Conservation (phyloP, 805 yeast genomes). For the Wickerhamomyces bovis region DNA sequence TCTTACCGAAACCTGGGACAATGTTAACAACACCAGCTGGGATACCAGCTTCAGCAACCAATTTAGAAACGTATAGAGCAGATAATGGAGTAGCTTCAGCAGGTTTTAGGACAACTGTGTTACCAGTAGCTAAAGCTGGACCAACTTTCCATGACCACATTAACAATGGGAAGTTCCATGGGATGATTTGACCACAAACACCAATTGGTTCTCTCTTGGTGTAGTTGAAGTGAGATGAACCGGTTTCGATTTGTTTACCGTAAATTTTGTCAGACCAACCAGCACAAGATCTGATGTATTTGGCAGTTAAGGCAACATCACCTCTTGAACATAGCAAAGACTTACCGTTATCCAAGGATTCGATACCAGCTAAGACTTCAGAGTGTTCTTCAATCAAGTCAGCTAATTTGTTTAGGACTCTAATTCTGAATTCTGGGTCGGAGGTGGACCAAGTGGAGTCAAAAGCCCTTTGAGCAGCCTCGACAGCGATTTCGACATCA, state of each 20-base stretch:
- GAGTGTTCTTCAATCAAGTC: constrained; percentile 70
- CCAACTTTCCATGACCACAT: constrained; percentile 86
- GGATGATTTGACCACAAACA: constrained; percentile 84
- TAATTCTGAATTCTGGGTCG: constrained; percentile 62
- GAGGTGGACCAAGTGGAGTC: constrained; percentile 61
- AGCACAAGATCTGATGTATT: constrained; percentile 77
- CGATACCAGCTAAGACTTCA: constrained; percentile 73
- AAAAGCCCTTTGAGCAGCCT: constrained; percentile 78
- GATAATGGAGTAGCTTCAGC: constrained; percentile 86
- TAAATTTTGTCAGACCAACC: constrained; percentile 70
- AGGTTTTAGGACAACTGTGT: constrained; percentile 78
- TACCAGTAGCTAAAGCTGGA: constrained; percentile 83
- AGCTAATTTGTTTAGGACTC: constrained; percentile 62
- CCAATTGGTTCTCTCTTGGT: constrained; percentile 80
- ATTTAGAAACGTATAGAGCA: constrained; percentile 60
- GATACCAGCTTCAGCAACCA: constrained; percentile 68
- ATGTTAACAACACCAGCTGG: constrained; percentile 80
- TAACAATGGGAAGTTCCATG: constrained; percentile 90
- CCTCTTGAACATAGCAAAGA: constrained; percentile 66
- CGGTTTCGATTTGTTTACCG: constrained; percentile 57
- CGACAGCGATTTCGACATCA: constrained; percentile 80
- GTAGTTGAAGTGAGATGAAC: constrained; percentile 55
- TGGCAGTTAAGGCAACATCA: constrained; percentile 67
- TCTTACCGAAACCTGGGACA: constrained; percentile 74
- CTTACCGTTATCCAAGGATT: constrained; percentile 88